Evolutionary conservation across 768 basidiomycete genomes (phyloP).

Genomic region (Auricularia cornea): DNA sequence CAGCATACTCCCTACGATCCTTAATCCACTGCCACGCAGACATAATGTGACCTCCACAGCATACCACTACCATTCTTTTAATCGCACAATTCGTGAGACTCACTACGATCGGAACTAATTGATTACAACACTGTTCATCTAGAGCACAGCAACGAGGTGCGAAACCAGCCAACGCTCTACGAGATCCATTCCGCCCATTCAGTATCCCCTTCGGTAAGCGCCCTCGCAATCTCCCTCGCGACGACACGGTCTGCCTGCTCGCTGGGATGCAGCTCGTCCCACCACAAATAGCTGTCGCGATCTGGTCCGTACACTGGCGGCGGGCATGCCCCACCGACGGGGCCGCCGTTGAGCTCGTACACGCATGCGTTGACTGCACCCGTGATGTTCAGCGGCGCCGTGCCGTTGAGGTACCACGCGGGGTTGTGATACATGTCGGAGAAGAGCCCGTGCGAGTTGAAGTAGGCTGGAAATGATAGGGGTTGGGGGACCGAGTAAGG

Average conservation of each 20-base stretch:
- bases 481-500: no score
- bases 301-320: conserved; percentile 32
- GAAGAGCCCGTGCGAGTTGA: conserved; percentile 55
- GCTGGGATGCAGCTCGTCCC: conserved; percentile 52
- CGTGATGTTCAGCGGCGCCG: conserved; percentile 50
- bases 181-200: conserved; percentile 8
- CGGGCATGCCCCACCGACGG: conserved; percentile 13
- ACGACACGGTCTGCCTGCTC: conserved; percentile 49
- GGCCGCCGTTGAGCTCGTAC: conserved; percentile 26
- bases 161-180: no score
- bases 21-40: no score
- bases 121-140: no score
- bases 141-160: no score
- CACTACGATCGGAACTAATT: no score
- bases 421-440: conserved; percentile 49
- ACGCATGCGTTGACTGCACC: conserved; percentile 44
- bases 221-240: conserved; percentile 41
- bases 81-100: no score
- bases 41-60: no score
- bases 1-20: no score
- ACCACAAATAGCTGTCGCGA: conserved; percentile 56
- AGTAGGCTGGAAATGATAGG: conserved; percentile 32
- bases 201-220: conserved; percentile 30
- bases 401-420: conserved; percentile 50
- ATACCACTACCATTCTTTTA: no score